A percentile compares a stretch with the other conserved stretches of the same genome.
Evolutionary conservation across 164 flowering plant species (phyloP).

Genomic region (Tinospora cordifolia): DNA sequence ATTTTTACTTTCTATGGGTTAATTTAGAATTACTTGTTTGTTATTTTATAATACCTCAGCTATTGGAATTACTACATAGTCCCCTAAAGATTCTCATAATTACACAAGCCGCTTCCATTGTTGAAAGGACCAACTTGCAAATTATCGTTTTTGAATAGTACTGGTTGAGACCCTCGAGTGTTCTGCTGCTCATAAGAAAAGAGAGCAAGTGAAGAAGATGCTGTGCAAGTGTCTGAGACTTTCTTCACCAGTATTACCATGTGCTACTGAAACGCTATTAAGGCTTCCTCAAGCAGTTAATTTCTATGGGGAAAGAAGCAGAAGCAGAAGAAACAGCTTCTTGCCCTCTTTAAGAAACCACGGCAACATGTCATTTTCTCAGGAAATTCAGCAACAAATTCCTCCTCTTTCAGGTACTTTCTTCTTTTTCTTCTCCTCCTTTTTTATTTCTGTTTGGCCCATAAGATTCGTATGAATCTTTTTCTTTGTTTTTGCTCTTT

Average conservation of each 20-base stretch:
- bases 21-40: too few relatives aligned
- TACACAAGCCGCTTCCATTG: too few relatives aligned
- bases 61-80: too few relatives aligned
- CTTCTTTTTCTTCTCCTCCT: neutral
- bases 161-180: neutral
- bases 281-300: neutral
- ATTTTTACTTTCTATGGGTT: too few relatives aligned
- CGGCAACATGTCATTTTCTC: neutral
- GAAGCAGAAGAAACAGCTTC: neutral
- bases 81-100: too few relatives aligned
- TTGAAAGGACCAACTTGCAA: too few relatives aligned
- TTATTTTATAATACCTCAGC: too few relatives aligned
- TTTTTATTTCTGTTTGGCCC: too few relatives aligned
- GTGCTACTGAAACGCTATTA: neutral
- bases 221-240: neutral
- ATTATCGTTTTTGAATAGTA: too few relatives aligned
- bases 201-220: neutral
- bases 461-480: too few relatives aligned
- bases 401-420: conserved; percentile 10
- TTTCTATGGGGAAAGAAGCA: neutral
- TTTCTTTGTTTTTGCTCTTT: too few relatives aligned
- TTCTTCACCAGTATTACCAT: neutral
- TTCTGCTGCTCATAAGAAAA: neutral
- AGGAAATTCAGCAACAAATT: neutral
- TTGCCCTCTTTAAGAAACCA: neutral